Evolutionary conservation across 2,329 filamentous ascomycete genomes (phyloP), one percentile per base, ranked within the genome.

Genomic region (Sporothrix dimorphospora): DNA sequence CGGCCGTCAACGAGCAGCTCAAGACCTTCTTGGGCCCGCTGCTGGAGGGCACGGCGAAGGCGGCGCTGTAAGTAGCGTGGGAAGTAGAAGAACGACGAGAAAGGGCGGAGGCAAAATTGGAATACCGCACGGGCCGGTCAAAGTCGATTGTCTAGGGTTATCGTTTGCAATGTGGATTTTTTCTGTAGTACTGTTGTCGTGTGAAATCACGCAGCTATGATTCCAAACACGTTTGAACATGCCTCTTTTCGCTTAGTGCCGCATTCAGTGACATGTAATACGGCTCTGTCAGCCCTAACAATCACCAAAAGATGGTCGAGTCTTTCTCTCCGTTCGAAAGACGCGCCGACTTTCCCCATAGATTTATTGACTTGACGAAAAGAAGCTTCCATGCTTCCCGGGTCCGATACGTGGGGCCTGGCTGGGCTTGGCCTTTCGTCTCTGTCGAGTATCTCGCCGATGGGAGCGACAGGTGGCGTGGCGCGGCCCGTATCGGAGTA

Each of bases 1-100:
- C 85, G 27, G 88, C 91, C 76, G 88, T 93, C 3, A 98, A 98
- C 80, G 80, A 79, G 67, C 83, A 90, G 73, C 85, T 97, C 76
- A 85, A 83, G 71, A 84, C 86, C 72, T 97, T 94, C 88, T 76
- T 97, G 73, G 85, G 87, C 72, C 82, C 81, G 19, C 85, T 90
- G 57, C 72, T 84, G 30, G 79, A 78, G 45, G 76, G 76, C 14
- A 12, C 68, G 12, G 19, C 51, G 6, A 73, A 72, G 66, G 79
- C 81, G 1, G 79, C 81, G 7, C 78, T 85, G n/a, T 85, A 72
- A 30, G 30, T 73, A 78, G 19, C 19, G 16, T 27, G 34, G 45
- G 3, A 42, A 8, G 47, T 38, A n/a, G 34, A 21, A 55, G n/a
- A 12, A 53, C 5, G 49, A 27, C 21, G 51, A 21, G 11, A 16